Percentiles rank a stretch among this genome's conserved stretches.
These are phyloP conservation scores for Eucalyptus albens DNA, from an alignment of 345 rosid species.

Conservation along the genomic window DNA sequence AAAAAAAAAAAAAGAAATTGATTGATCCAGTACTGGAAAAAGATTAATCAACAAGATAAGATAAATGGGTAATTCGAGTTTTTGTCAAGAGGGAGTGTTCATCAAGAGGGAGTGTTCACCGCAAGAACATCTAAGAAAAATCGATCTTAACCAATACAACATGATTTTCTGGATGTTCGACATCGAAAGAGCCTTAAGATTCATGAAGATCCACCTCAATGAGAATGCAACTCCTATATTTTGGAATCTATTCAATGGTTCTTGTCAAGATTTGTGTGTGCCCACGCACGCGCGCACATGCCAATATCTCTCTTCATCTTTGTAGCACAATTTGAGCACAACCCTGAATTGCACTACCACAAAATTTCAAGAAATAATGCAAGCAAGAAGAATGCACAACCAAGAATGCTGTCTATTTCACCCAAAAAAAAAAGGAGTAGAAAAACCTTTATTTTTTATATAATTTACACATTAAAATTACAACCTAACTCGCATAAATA, in stretches of 20 bases:
- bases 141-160: background rate
- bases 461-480: background rate
- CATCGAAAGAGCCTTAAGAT: background rate
- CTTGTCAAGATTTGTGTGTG: background rate
- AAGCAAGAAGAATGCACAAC: background rate
- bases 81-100: background rate
- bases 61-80: too few relatives aligned
- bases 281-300: fast-evolving
- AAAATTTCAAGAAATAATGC: background rate
- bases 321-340: background rate
- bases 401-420: background rate
- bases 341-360: fast-evolving
- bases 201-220: background rate
- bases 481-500: background rate
- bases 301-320: background rate
- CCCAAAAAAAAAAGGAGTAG: background rate
- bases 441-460: too few relatives aligned
- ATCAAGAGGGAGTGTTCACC: background rate
- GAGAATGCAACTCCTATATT: background rate
- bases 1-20: too few relatives aligned
- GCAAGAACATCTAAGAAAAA: background rate
- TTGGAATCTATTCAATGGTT: background rate
- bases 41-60: too few relatives aligned
- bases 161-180: background rate
- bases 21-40: too few relatives aligned